These are phyloP conservation scores for Suhomyces anneliseae DNA, from an alignment of 1,139 yeast genomes.

Conservation along the genomic window DNA sequence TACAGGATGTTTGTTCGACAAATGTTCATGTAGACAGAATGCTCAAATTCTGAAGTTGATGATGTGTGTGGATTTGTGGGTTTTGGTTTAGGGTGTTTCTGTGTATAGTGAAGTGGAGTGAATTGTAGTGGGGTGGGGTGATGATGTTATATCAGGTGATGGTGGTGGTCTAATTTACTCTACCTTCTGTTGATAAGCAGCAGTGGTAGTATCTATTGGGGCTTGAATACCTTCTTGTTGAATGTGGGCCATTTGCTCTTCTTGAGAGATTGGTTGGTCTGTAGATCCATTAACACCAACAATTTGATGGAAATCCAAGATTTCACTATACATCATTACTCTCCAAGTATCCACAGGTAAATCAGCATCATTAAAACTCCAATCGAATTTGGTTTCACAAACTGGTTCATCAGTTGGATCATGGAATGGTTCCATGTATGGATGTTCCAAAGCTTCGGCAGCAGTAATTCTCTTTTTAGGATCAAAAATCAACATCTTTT, in stretches of 20 bases:
- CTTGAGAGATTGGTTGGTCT: slow-evolving; percentile 16
- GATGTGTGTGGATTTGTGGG: not conserved
- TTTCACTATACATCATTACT: slow-evolving; percentile 98
- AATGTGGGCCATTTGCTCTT: slow-evolving; percentile 30
- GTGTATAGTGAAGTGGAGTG: no score
- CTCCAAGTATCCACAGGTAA: slow-evolving; percentile 98
- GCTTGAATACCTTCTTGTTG: slow-evolving; percentile 35
- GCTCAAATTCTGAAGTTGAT: not conserved
- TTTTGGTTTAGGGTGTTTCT: no score
- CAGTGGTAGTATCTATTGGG: slow-evolving; percentile 13
- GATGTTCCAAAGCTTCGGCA: slow-evolving; percentile 84
- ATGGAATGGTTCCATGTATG: slow-evolving; percentile 95
- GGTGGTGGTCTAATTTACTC: slow-evolving; percentile 13
- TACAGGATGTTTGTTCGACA: no score
- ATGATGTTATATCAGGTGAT: no score
- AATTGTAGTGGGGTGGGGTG: no score
- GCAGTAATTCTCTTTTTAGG: slow-evolving; percentile 94
- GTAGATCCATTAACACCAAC: slow-evolving; percentile 34
- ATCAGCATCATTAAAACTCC: slow-evolving; percentile 98
- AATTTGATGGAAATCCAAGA: slow-evolving; percentile 88
- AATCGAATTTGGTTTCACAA: slow-evolving; percentile 89
- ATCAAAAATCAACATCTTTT: slow-evolving; percentile 90
- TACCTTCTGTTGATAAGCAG: slow-evolving; percentile 20
- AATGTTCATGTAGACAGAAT: no score
- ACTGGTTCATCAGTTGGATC: slow-evolving; percentile 98